Conservation (phyloP, 345 rosid species). For the Eutrema japonicum region DNA sequence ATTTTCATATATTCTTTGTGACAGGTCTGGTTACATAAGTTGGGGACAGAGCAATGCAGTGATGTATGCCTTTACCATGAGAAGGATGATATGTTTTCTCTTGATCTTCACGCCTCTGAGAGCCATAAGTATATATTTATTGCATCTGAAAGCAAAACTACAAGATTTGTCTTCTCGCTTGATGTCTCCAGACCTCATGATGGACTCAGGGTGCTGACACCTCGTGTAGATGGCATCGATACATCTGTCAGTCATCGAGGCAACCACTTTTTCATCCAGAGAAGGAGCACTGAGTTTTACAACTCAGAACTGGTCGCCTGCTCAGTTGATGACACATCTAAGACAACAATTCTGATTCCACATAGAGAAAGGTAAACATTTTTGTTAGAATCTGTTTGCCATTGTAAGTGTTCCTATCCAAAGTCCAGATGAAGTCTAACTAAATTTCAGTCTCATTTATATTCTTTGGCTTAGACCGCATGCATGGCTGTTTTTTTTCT, state of each 20-base stretch:
- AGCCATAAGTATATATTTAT: slow-evolving; percentile 73
- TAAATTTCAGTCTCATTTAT: background rate
- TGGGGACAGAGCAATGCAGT: slow-evolving; percentile 72
- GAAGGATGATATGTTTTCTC: slow-evolving; percentile 83
- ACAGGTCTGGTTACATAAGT: slow-evolving; percentile 90
- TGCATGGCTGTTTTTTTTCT: slow-evolving; percentile 12
- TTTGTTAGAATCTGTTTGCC: slow-evolving; percentile 2
- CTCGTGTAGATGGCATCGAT: slow-evolving; percentile 73
- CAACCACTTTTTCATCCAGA: slow-evolving; percentile 73
- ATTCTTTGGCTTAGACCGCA: background rate
- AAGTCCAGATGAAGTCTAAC: slow-evolving; percentile 1
- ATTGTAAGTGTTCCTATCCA: slow-evolving; percentile 9
- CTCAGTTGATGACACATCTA: slow-evolving; percentile 61
- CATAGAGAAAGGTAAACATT: slow-evolving; percentile 74
- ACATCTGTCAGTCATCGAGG: slow-evolving; percentile 79
- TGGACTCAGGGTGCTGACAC: slow-evolving; percentile 76
- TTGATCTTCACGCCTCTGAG: slow-evolving; percentile 73
- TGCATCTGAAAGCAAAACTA: slow-evolving; percentile 74
- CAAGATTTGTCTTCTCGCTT: slow-evolving; percentile 66
- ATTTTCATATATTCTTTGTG: slow-evolving; percentile 26
- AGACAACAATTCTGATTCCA: slow-evolving; percentile 69
- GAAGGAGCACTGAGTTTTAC: slow-evolving; percentile 77
- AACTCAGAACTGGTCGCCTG: slow-evolving; percentile 84
- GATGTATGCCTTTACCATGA: slow-evolving; percentile 87
- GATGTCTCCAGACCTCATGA: slow-evolving; percentile 67